phyloP scores from a whole-genome alignment of 176 grass and related monocot genomes.

The Leersia perrieri region DNA sequence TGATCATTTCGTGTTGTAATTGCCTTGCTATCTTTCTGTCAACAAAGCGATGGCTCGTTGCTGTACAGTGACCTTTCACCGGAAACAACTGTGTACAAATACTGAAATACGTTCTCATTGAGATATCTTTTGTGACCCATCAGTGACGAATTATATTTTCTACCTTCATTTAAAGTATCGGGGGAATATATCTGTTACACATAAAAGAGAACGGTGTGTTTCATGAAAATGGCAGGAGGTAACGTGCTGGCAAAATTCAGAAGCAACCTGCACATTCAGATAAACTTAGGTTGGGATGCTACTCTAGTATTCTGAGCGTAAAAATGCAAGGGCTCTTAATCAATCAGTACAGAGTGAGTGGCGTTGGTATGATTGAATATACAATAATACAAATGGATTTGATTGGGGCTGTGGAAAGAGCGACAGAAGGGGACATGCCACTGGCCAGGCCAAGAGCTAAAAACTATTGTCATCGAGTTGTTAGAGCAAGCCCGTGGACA shows the following conservation, averaged over 20 bases:
- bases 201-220: background rate
- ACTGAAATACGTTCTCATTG: background rate
- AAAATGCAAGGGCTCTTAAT: background rate
- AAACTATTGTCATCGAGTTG: conserved; percentile 32
- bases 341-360: background rate
- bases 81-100: background rate
- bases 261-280: background rate
- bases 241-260: background rate
- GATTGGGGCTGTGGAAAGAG: background rate
- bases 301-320: background rate
- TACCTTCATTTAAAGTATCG: background rate
- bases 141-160: background rate
- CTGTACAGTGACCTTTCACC: conserved; percentile 36
- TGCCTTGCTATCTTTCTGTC: background rate
- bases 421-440: conserved; percentile 24
- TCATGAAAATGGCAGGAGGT: background rate
- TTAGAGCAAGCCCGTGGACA: background rate
- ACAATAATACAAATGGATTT: background rate
- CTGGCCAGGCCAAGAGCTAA: conserved; percentile 17
- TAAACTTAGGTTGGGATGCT: background rate
- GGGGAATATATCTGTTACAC: background rate
- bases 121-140: background rate
- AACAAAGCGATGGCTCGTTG: conserved; percentile 21
- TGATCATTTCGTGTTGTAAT: conserved; percentile 21
- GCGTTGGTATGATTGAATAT: conserved; percentile 23